A percentile compares a stretch with the other conserved stretches of the same genome.
Conservation (phyloP, 768 basidiomycete genomes). For the Boletus huronensis region DNA sequence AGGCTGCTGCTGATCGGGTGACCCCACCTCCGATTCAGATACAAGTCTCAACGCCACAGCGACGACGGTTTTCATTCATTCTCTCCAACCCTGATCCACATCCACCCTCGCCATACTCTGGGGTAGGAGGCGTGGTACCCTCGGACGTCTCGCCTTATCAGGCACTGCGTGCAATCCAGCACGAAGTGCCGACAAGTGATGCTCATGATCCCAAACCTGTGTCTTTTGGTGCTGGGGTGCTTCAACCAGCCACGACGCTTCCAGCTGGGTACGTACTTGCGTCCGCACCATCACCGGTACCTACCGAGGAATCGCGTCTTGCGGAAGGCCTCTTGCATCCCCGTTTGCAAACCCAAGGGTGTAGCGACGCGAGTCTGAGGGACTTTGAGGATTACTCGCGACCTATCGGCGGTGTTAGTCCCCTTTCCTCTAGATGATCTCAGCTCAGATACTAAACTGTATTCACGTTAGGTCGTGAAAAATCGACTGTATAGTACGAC, state of each 20-base stretch:
- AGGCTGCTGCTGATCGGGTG: not conserved
- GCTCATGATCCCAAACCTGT: not conserved
- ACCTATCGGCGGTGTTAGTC: conserved; percentile 31
- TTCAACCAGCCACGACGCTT: not conserved
- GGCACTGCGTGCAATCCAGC: not conserved
- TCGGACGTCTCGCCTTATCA: not conserved
- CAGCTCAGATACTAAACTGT: not conserved
- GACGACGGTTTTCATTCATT: conserved; percentile 27
- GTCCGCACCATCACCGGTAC: conserved; percentile 21
- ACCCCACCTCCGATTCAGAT: conserved; percentile 17
- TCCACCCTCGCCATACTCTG: conserved; percentile 19
- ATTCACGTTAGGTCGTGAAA: conserved; percentile 23
- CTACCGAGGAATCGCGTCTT: conserved; percentile 25
- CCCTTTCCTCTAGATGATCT: not conserved
- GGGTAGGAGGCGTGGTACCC: not conserved
- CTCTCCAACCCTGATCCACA: conserved; percentile 32
- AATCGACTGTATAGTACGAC: conserved; percentile 32
- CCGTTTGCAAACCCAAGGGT: conserved; percentile 21
- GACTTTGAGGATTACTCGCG: conserved; percentile 35
- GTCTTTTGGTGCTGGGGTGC: not conserved
- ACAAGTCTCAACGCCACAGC: conserved; percentile 14
- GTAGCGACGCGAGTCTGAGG: conserved; percentile 26
- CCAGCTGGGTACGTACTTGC: conserved; percentile 1
- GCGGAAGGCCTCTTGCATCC: conserved; percentile 32
- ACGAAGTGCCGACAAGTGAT: not conserved